Evolutionary conservation across 352 stramenopile genomes (phyloP).

Genomic region (Globisporangium carolinianum): DNA sequence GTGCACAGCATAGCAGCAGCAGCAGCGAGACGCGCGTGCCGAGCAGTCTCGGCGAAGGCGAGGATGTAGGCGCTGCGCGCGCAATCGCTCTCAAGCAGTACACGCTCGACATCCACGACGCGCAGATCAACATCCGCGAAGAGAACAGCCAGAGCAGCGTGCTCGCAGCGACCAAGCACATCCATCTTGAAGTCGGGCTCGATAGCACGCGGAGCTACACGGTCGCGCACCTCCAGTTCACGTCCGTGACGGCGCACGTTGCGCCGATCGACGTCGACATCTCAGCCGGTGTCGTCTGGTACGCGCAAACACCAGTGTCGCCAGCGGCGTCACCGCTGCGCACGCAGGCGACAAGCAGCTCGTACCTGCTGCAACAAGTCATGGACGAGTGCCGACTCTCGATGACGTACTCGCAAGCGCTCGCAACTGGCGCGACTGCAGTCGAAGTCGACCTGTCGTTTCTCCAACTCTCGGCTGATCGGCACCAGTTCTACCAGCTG

Average conservation of each 20-base stretch:
- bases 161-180: conserved; percentile 64
- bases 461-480: conserved; percentile 62
- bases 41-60: conserved; percentile 4
- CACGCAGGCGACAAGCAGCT: conserved; percentile 5
- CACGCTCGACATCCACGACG: conserved; percentile 69
- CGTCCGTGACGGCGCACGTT: conserved; percentile 63
- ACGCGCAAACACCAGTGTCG: conserved; percentile 24
- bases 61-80: conserved; percentile 3
- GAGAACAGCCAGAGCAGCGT: conserved; percentile 59
- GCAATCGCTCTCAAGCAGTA: conserved; percentile 60
- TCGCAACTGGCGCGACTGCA: conserved; percentile 30
- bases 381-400: conserved; percentile 74
- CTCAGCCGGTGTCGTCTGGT: conserved; percentile 63
- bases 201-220: conserved; percentile 36
- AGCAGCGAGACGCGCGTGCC: conserved; percentile 8
- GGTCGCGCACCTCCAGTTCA: conserved; percentile 55
- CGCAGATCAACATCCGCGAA: conserved; percentile 74
- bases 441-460: conserved; percentile 66
- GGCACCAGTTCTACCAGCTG: conserved; percentile 79
- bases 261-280: conserved; percentile 76
- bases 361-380: conserved; percentile 59
- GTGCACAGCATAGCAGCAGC: conserved; percentile 6
- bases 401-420: conserved; percentile 44
- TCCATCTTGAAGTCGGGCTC: conserved; percentile 64
- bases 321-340: conserved; percentile 3